Evolutionary conservation across 345 rosid species (phyloP).

Genomic region (Melaleuca quinquenervia): DNA sequence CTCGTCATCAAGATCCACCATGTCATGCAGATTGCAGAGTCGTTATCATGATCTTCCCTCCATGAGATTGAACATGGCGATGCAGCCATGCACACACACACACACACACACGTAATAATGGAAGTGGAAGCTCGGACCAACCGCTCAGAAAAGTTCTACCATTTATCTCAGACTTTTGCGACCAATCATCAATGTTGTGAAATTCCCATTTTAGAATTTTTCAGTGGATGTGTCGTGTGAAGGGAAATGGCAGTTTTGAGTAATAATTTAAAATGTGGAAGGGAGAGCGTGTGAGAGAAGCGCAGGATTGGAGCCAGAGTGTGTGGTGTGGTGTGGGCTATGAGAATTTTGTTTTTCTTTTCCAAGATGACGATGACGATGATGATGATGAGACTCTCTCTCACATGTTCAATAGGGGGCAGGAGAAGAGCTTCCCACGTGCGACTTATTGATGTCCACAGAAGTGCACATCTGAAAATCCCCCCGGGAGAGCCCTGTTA

Average conservation of each 20-base stretch:
- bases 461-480: constrained; percentile 8
- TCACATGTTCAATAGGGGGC: constrained; percentile 11
- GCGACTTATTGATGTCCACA: constrained; percentile 24
- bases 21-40: constrained; percentile 17
- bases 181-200: not conserved
- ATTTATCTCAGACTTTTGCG: constrained; percentile 6
- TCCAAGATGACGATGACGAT: not conserved
- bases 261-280: not conserved
- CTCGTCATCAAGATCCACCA: not conserved
- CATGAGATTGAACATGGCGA: constrained; percentile 2
- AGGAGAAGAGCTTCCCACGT: constrained; percentile 7
- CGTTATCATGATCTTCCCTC: constrained; percentile 25
- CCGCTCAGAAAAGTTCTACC: not conserved
- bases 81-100: not conserved
- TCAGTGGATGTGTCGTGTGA: not conserved
- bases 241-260: constrained; percentile 10
- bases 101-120: not conserved
- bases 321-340: constrained; percentile 24
- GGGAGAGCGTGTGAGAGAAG: not conserved
- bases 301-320: not conserved
- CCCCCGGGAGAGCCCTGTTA: not conserved
- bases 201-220: constrained; percentile 8
- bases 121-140: not conserved
- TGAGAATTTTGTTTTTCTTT: not conserved
- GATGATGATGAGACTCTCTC: constrained; percentile 9